Evolutionary conservation across 805 yeast genomes (phyloP).

Genomic region (Ascoidea tarda): DNA sequence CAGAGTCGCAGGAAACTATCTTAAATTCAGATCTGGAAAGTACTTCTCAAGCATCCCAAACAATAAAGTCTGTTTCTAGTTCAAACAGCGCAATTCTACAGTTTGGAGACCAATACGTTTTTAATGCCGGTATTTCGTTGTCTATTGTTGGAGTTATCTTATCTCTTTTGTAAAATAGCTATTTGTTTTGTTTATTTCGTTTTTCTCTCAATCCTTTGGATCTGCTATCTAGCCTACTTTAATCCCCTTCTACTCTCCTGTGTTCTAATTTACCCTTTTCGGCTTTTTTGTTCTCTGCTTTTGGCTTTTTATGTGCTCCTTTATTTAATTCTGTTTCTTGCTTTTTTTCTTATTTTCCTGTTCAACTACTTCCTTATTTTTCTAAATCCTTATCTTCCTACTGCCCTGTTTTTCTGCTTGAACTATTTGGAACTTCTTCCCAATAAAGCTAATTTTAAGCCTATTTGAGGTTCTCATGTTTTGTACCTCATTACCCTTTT

Average conservation of each 20-base stretch:
- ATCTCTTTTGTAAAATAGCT: neutral
- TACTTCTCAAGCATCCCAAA: too few relatives aligned
- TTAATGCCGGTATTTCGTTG: neutral
- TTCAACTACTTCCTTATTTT: constrained; percentile 4
- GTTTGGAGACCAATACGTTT: too few relatives aligned
- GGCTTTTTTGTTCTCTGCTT: neutral
- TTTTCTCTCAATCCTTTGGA: neutral
- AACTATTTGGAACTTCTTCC: too few relatives aligned
- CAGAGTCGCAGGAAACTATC: neutral
- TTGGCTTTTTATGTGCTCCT: constrained; percentile 1
- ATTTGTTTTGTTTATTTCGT: neutral
- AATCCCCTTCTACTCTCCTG: neutral
- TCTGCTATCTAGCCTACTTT: neutral
- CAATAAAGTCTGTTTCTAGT: too few relatives aligned
- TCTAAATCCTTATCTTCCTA: constrained; percentile 3
- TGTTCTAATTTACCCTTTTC: constrained; percentile 1
- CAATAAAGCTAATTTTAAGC: too few relatives aligned
- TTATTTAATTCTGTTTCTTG: constrained; percentile 1
- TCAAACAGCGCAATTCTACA: too few relatives aligned
- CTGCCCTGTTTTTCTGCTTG: too few relatives aligned
- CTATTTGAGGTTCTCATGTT: too few relatives aligned
- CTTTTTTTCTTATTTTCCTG: constrained; percentile 3
- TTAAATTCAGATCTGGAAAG: neutral
- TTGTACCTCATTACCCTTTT: too few relatives aligned
- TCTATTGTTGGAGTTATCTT: neutral